Base-by-base conservation (phyloP, 2,329 filamentous ascomycete species). In the Dothistroma septosporum region DNA sequence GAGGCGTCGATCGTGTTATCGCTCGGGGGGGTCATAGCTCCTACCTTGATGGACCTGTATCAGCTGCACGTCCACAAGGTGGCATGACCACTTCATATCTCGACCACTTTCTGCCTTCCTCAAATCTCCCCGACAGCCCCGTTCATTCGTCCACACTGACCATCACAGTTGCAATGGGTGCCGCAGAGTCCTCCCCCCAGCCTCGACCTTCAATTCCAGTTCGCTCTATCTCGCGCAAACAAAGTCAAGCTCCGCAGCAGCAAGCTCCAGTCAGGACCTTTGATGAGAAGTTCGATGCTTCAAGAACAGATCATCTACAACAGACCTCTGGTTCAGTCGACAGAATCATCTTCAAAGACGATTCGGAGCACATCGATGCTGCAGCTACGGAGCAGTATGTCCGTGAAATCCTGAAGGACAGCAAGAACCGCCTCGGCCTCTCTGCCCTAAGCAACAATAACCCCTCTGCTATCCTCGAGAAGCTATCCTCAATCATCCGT, bases 361-460 rank as follows among this genome's bases (percentile, higher is more conserved):
- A 67, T 48, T 59, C 66, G 28, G 65, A 69, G 53, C 63, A 71
- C 37, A 69, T 75, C 46, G 70, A 70, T 22, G 69, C 64, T 9
- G 59, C 67, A 21, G 67, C 69, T 37, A 71, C 70, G 9, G 65
- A 72, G 57, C 59, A 71, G 50, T 73, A 72, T 53, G 69, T 74
- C 12, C 66, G 65, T 21, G 65, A 70, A 19, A 61, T 75, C 31
- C 68, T 75, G 22, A 67, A 74, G 55, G 73, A 75, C 54, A 64
- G 68, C 49, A 74, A 73, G 79, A 85, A 85, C 70, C 90, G 89
- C 63, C 86, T 95, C 14, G 91, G 90, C 5, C 82, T 94, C 35
- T 85, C 87, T 1, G 89, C 89, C 1, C 79, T 95, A 54, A 87
- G 85, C 72, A 80, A 83, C 10, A 85, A 87, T 65, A 82, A 90